These are phyloP conservation scores for Jackrogersella minutella DNA, from an alignment of 495 filamentous ascomycete genomes.

Conservation along the genomic window DNA sequence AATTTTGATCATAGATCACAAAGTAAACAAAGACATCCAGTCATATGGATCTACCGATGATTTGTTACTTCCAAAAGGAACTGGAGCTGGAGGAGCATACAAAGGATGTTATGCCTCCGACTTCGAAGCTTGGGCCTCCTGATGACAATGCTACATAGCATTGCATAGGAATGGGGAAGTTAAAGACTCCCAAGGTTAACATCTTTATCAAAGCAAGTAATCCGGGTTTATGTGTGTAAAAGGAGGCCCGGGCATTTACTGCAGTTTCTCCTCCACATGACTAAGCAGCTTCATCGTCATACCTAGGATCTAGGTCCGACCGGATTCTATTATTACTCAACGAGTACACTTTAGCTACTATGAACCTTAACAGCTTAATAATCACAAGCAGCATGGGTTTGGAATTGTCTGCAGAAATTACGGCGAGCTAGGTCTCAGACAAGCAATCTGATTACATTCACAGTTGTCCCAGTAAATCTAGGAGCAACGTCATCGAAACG, in stretches of 20 bases:
- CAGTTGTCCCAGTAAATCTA: not conserved
- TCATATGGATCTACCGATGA: not conserved
- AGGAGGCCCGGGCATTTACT: not conserved
- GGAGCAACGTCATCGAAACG: not conserved
- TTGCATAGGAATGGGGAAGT: too few species aligned
- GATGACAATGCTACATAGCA: too few species aligned
- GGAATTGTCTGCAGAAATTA: not conserved
- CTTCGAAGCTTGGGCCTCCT: too few species aligned
- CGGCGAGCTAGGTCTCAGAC: too few species aligned
- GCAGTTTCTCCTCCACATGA: not conserved
- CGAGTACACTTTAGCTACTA: not conserved
- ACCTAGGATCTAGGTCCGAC: not conserved
- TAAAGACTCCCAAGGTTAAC: too few species aligned
- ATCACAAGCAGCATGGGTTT: not conserved
- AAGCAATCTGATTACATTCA: not conserved
- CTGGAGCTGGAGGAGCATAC: not conserved
- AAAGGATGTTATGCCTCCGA: too few species aligned
- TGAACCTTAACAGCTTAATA: too few species aligned
- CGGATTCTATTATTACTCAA: not conserved
- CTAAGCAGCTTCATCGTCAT: conserved; percentile 1
- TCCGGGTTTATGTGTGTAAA: not conserved
- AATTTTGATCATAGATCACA: not conserved
- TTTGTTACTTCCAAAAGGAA: not conserved
- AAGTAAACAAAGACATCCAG: not conserved
- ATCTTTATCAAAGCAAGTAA: not conserved